Percentiles rank a stretch among this genome's conserved stretches.
Evolutionary conservation across 768 basidiomycete genomes (phyloP).

Genomic region (Fistulinella prunicolor): DNA sequence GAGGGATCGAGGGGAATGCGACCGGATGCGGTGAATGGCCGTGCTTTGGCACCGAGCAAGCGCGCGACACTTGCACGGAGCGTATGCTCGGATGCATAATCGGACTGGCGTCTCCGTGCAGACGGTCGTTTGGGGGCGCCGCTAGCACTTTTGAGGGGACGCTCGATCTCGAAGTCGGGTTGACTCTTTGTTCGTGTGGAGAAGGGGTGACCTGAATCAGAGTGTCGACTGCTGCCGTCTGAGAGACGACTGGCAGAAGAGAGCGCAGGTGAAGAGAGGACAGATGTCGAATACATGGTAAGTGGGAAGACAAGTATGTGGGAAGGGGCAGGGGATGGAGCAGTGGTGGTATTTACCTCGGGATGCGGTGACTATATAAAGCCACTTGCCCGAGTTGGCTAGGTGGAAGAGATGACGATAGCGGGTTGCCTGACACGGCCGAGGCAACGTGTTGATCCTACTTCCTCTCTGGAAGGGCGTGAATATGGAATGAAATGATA

Average conservation of each 20-base stretch:
- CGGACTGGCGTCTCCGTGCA: constrained; percentile 35
- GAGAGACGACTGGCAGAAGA: constrained; percentile 39
- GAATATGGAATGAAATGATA: constrained; percentile 27
- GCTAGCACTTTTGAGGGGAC: constrained; percentile 37
- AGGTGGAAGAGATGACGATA: constrained; percentile 26
- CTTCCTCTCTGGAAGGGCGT: constrained; percentile 23
- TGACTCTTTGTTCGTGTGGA: constrained; percentile 39
- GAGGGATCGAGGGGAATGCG: constrained; percentile 69
- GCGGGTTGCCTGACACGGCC: constrained; percentile 31
- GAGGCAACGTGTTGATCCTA: constrained; percentile 35
- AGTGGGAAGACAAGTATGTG: constrained; percentile 12
- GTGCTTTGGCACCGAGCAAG: constrained; percentile 56
- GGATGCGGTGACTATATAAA: constrained; percentile 32
- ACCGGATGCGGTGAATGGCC: constrained; percentile 63
- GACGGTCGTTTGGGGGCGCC: constrained; percentile 31
- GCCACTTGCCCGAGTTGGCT: constrained; percentile 32
- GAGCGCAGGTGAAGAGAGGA: constrained; percentile 31
- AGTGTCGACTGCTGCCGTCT: constrained; percentile 35
- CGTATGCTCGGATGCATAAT: constrained; percentile 50
- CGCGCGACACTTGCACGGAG: constrained; percentile 54
- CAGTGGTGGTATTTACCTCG: constrained; percentile 31
- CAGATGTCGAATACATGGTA: constrained; percentile 29
- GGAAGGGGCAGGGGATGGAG: constrained; percentile 9
- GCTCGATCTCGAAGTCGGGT: constrained; percentile 68
- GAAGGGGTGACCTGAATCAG: constrained; percentile 33